A percentile compares a stretch with the other conserved stretches of the same genome.
Evolutionary conservation across 1,284 basidiomycete species (phyloP).

Genomic region (Ustilago tritici): DNA sequence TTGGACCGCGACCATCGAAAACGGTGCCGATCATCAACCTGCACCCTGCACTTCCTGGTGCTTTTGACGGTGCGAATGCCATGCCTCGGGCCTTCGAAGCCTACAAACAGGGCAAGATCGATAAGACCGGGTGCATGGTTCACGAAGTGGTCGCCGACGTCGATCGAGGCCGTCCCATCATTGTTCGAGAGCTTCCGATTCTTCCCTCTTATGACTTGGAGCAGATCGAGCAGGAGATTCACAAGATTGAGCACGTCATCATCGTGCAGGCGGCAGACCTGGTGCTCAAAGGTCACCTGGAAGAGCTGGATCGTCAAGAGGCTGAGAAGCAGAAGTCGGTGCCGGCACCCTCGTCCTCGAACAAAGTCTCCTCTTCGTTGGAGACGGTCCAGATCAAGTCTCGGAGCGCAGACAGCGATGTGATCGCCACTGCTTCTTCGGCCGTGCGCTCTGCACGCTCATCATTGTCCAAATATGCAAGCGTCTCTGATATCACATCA

Average conservation of each 20-base stretch:
- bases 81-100: conserved; percentile 90
- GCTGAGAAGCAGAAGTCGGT: conserved; percentile 16
- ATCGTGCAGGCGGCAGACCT: conserved; percentile 77
- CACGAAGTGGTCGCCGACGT: conserved; percentile 94
- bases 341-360: not conserved
- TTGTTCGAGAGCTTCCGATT: conserved; percentile 84
- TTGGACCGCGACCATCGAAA: conserved; percentile 51
- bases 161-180: conserved; percentile 87
- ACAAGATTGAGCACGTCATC: conserved; percentile 86
- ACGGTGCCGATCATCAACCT: conserved; percentile 92
- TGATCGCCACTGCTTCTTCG: conserved; percentile 10
- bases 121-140: conserved; percentile 86
- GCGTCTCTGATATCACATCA: not conserved
- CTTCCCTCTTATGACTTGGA: conserved; percentile 78
- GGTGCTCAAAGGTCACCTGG: conserved; percentile 47
- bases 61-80: conserved; percentile 92
- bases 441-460: conserved; percentile 18
- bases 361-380: conserved; percentile 9
- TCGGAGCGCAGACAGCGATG: conserved; percentile 10
- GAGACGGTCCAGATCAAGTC: conserved; percentile 19
- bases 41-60: conserved; percentile 93
- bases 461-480: conserved; percentile 10
- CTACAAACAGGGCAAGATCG: conserved; percentile 76
- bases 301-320: conserved; percentile 34
- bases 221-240: conserved; percentile 82